Base-by-base conservation (phyloP, 352 stramenopile species). In the Phytophthora parvispora region DNA sequence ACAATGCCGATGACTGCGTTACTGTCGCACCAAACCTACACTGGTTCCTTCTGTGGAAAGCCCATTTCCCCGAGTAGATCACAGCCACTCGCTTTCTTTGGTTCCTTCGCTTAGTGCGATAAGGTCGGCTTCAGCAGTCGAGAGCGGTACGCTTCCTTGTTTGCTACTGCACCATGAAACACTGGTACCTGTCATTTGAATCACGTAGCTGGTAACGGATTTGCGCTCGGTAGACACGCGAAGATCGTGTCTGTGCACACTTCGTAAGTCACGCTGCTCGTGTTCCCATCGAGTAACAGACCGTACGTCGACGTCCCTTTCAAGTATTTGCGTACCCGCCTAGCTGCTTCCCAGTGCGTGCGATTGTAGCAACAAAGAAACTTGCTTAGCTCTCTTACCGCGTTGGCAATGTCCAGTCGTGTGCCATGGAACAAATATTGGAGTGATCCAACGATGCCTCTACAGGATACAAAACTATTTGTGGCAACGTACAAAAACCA, bases 281-380 rank as follows among this genome's bases (percentile, higher is more conserved):
- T 22, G 40, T 40, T 66, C 22, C 58, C 48, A 59, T 52, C 58
- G 27, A 53, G 25, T 32, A 45, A 51, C 24, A 66, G 25, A 45
- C 48, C 47, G 36, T 66, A 66, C 34, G 36, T 59, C n/a, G 59
- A 66, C 36, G 47, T 64, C 42, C 56, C 56, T 64, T 64, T 60
- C 57, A 57, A 56, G 22, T 57, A 74, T 61, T 62, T 66, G 9
- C 64, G 71, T 67, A 72, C 56, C 67, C 64, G 9, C 49, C 40
- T 51, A 9, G 65, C 60, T n/a, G 61, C 71, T 38, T 64, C 15
- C 52, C 71, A 78, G 40, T 75, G 71, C 2, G 67, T 76, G 13
- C 16, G 20, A 15, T 78, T 79, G 53, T 70, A 79, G 47, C 62
- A 79, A 4, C 54, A 73, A 13, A 73, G 55, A 48, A 74, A 74